A percentile compares a stretch with the other conserved stretches of the same genome.
Conservation (phyloP, 169 alveolate genomes). For the Plasmodium adleri region DNA sequence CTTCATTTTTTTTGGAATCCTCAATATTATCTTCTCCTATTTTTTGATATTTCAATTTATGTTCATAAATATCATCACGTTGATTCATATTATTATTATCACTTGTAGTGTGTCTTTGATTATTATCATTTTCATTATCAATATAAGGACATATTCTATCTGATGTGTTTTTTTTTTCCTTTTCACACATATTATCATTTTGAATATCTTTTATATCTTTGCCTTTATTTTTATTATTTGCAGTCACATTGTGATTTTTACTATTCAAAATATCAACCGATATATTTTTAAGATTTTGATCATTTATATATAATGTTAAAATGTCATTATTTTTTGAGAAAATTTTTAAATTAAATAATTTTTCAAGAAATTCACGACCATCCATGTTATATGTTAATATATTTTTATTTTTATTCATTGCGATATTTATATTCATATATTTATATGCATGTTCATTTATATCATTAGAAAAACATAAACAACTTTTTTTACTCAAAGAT, state of each 20-base stretch:
- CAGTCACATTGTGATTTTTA: not conserved
- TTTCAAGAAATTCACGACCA: conserved; percentile 85
- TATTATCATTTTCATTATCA: not conserved
- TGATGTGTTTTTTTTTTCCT: not conserved
- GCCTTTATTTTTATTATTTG: conserved; percentile 10
- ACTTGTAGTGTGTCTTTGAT: not conserved
- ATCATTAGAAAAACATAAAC: conserved; percentile 91
- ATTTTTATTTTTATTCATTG: conserved; percentile 84
- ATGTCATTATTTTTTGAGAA: not conserved
- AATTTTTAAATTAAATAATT: conserved; percentile 18
- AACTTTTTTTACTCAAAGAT: conserved; percentile 89
- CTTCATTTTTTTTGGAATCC: not conserved
- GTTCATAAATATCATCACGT: not conserved
- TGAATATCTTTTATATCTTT: not conserved
- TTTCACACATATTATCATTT: not conserved
- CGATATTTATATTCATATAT: conserved; percentile 86
- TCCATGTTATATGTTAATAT: conserved; percentile 85
- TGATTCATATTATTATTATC: not conserved
- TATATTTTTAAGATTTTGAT: conserved; percentile 36
- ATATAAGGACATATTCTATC: too few species aligned
- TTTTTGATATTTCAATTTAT: not conserved
- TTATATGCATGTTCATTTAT: conserved; percentile 87
- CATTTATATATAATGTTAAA: conserved; percentile 15
- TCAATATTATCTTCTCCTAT: not conserved
- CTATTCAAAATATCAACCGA: conserved; percentile 21